These are phyloP conservation scores for Diutina sp. DNA, from an alignment of 1,139 yeast species.

Conservation along the genomic window DNA sequence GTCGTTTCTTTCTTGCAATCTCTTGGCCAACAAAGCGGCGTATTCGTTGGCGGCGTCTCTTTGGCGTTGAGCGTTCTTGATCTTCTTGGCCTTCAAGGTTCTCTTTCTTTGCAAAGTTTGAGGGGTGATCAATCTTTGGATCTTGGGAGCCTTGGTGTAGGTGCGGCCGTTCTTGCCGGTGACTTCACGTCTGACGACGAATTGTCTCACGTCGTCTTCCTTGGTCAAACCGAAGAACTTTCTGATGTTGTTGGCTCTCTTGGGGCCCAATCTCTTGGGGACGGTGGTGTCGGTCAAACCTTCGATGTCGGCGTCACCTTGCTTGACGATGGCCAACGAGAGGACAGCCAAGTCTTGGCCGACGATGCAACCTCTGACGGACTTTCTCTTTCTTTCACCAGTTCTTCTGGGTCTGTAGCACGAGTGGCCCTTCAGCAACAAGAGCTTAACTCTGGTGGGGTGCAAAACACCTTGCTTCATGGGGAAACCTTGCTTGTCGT, in stretches of 20 bases:
- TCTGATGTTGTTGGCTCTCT: slow-evolving; percentile 99
- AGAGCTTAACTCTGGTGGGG: slow-evolving; percentile 98
- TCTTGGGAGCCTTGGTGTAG: slow-evolving; percentile 99
- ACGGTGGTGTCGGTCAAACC: slow-evolving; percentile 92
- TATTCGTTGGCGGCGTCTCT: slow-evolving; percentile 99
- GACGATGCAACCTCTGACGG: slow-evolving; percentile 99
- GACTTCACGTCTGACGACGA: slow-evolving; percentile 94
- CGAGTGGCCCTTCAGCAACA: slow-evolving; percentile 89
- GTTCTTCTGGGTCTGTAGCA: slow-evolving; percentile 99
- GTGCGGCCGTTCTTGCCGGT: slow-evolving; percentile 89
- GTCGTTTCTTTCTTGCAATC: slow-evolving; percentile 97
- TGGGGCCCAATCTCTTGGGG: slow-evolving; percentile 99
- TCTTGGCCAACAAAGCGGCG: slow-evolving; percentile 97
- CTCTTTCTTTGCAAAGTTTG: slow-evolving; percentile 99
- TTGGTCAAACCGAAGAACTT: slow-evolving; percentile 97
- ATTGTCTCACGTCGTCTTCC: slow-evolving; percentile 76
- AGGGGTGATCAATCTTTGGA: slow-evolving; percentile 99
- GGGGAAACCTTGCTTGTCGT: slow-evolving; percentile 99
- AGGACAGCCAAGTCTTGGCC: slow-evolving; percentile 95
- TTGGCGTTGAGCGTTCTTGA: slow-evolving; percentile 95
- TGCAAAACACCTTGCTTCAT: slow-evolving; percentile 99
- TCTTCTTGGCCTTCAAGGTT: slow-evolving; percentile 87
- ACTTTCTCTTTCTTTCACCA: slow-evolving; percentile 99
- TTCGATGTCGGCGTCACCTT: slow-evolving; percentile 91
- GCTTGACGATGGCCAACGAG: slow-evolving; percentile 88